Evolutionary conservation across 352 stramenopile species (phyloP).

Genomic region (Pythium monospermum): DNA sequence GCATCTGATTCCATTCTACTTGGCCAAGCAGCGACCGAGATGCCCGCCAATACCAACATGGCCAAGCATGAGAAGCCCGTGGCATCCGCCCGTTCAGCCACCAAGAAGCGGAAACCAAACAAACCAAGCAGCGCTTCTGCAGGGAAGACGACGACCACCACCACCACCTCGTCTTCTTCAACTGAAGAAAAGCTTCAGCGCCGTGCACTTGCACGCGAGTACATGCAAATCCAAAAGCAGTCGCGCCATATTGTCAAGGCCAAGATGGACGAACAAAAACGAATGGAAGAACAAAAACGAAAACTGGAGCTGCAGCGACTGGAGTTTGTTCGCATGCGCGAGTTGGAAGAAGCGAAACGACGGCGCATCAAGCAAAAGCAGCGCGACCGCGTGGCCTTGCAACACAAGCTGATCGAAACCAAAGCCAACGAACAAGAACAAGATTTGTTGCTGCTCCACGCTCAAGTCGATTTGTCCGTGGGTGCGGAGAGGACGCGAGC

Average conservation of each 20-base stretch:
- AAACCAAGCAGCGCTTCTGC: no score
- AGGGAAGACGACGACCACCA: not conserved
- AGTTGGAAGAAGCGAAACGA: constrained; percentile 18
- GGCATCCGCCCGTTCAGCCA: not conserved
- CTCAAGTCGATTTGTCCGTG: not conserved
- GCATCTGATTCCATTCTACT: constrained; percentile 6
- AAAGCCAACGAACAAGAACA: not conserved
- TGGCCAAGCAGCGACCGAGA: constrained; percentile 16
- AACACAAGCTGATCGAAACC: not conserved
- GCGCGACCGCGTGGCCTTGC: constrained; percentile 5
- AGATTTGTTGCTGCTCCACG: no score
- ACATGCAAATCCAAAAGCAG: constrained; percentile 60
- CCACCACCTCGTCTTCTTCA: constrained; percentile 14
- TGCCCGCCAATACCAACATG: not conserved
- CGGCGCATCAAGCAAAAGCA: constrained; percentile 17
- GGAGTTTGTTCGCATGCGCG: constrained; percentile 18
- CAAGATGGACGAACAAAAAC: constrained; percentile 31
- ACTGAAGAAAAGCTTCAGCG: constrained; percentile 33
- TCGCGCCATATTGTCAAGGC: constrained; percentile 29
- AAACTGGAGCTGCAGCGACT: constrained; percentile 38
- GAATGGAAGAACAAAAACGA: constrained; percentile 29
- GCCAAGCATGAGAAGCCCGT: not conserved
- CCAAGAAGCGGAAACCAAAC: constrained; percentile 8
- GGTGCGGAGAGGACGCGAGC: not conserved
- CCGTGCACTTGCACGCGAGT: constrained; percentile 56